phyloP scores from a whole-genome alignment of 1,284 basidiomycete genomes.

The Neonothopanus nambi region DNA sequence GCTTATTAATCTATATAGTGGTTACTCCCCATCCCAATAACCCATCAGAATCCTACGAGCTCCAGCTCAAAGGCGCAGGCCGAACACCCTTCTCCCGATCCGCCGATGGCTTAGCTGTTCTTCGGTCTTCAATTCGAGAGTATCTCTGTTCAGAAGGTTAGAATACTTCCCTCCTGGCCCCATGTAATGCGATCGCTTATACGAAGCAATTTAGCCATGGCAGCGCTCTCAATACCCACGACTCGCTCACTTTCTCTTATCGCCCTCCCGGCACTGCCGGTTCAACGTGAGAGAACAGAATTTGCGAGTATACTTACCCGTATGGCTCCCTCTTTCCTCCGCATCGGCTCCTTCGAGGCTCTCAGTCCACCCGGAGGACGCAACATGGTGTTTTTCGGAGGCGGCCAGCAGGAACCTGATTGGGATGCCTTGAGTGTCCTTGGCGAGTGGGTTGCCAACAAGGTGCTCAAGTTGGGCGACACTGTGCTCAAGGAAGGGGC shows the following conservation, averaged over 20 bases:
- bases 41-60: slow-evolving; percentile 65
- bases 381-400: slow-evolving; percentile 65
- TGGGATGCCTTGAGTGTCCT: slow-evolving; percentile 74
- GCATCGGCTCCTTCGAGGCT: slow-evolving; percentile 91
- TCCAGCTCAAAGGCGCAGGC: slow-evolving; percentile 94
- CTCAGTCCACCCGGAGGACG: slow-evolving; percentile 69
- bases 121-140: slow-evolving; percentile 91
- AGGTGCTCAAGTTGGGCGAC: slow-evolving; percentile 54
- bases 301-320: slow-evolving; percentile 82
- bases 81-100: slow-evolving; percentile 90
- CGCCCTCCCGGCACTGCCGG: slow-evolving; percentile 73
- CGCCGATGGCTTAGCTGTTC: slow-evolving; percentile 92
- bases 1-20: slow-evolving; percentile 43
- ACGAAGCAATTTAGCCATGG: slow-evolving; percentile 62
- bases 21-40: slow-evolving; percentile 71
- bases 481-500: slow-evolving; percentile 38
- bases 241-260: slow-evolving; percentile 86
- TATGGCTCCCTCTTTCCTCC: slow-evolving; percentile 87
- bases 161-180: slow-evolving; percentile 10
- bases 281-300: slow-evolving; percentile 81
- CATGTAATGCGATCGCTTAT: neutral
- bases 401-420: slow-evolving; percentile 73
- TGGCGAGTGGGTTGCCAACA: slow-evolving; percentile 69
- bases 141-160: slow-evolving; percentile 85
- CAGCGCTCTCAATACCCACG: slow-evolving; percentile 86